Evolutionary conservation across 1,139 yeast genomes (phyloP).

Genomic region (Debaryomyces psychrophilus): DNA sequence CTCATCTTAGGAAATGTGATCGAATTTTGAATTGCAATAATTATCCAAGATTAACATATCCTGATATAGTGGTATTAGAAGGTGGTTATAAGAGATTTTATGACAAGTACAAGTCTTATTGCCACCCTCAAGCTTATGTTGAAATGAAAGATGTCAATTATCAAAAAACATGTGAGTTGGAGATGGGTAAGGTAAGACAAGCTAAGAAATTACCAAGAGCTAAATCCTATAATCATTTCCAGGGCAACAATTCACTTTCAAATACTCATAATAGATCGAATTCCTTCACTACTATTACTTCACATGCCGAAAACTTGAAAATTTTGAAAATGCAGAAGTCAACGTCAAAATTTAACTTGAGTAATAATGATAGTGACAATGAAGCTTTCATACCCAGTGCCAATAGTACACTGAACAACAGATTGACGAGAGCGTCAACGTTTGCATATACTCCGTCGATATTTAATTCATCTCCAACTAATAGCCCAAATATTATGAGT

Average conservation of each 20-base stretch:
- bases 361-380: slow-evolving; percentile 1
- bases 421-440: slow-evolving; percentile 26
- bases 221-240: slow-evolving; percentile 33
- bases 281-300: slow-evolving; percentile 37
- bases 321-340: slow-evolving; percentile 43
- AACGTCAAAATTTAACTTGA: slow-evolving; percentile 15
- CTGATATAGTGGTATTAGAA: slow-evolving; percentile 83
- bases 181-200: slow-evolving; percentile 68
- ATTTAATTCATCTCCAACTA: slow-evolving; percentile 16
- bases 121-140: slow-evolving; percentile 77
- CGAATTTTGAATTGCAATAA: slow-evolving; percentile 69
- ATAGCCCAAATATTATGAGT: slow-evolving; percentile 1
- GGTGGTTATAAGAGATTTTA: slow-evolving; percentile 90
- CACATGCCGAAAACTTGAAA: slow-evolving; percentile 35
- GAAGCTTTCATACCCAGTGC: neutral
- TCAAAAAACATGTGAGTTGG: slow-evolving; percentile 67
- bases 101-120: slow-evolving; percentile 53
- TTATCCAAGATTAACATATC: slow-evolving; percentile 82
- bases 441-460: slow-evolving; percentile 28
- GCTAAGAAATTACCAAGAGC: slow-evolving; percentile 54
- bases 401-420: slow-evolving; percentile 13
- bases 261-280: slow-evolving; percentile 31
- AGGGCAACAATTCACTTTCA: slow-evolving; percentile 12
- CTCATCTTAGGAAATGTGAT: slow-evolving; percentile 81
- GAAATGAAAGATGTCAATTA: slow-evolving; percentile 84